Conservation (phyloP, 345 rosid genomes). For the Moricandia arvensis region DNA sequence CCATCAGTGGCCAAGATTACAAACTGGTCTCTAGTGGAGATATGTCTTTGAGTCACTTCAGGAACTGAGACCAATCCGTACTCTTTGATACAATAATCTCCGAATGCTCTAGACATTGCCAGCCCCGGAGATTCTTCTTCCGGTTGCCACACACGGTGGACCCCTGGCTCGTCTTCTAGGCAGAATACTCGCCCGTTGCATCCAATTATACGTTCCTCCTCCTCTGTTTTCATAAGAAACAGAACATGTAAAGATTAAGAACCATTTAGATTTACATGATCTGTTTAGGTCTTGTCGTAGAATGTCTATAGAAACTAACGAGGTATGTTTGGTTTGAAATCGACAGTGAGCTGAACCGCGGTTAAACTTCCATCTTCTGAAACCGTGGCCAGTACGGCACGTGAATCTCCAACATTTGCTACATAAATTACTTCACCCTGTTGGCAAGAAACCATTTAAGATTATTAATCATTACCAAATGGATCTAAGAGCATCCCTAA, state of each 20-base stretch:
- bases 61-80: constrained; percentile 86
- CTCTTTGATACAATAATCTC: constrained; percentile 82
- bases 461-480: neutral
- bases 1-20: constrained; percentile 89
- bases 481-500: no score
- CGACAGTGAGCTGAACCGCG: constrained; percentile 78
- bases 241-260: neutral
- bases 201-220: constrained; percentile 66
- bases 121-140: constrained; percentile 75
- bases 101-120: constrained; percentile 97
- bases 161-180: constrained; percentile 80
- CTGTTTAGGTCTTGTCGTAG: neutral
- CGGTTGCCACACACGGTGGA: constrained; percentile 91
- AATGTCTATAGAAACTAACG: constrained; percentile 48
- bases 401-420: constrained; percentile 92
- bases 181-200: constrained; percentile 80
- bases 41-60: constrained; percentile 76
- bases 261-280: neutral
- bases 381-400: constrained; percentile 81
- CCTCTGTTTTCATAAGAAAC: constrained; percentile 50
- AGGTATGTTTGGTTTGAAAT: constrained; percentile 85
- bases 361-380: constrained; percentile 72
- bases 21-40: constrained; percentile 67
- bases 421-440: constrained; percentile 68
- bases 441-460: constrained; percentile 19